Conservation (phyloP, 768 basidiomycete genomes). For the Dentipellis fragilis region DNA sequence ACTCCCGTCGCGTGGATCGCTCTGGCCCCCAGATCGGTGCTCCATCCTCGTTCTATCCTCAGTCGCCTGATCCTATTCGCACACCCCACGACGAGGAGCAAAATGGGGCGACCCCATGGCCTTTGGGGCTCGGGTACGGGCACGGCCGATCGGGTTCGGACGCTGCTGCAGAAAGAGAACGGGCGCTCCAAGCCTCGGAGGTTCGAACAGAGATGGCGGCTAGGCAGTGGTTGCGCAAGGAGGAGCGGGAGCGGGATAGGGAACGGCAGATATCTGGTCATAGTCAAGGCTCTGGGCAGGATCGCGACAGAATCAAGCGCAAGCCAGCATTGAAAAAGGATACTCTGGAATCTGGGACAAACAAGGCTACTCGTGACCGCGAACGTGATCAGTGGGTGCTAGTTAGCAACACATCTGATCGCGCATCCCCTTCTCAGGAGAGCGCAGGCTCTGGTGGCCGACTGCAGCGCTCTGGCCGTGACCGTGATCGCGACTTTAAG, state of each 20-base stretch:
- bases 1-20: constrained; percentile 1
- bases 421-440: constrained; percentile 1
- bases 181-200: constrained; percentile 29
- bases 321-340: background rate
- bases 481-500: constrained; percentile 6
- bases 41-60: constrained; percentile 4
- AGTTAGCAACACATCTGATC: background rate
- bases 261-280: constrained; percentile 2
- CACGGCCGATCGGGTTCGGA: constrained; percentile 43
- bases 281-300: background rate
- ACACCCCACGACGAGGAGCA: constrained; percentile 8
- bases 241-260: constrained; percentile 22
- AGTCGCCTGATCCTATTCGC: constrained; percentile 16
- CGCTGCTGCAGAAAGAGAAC: constrained; percentile 39
- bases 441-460: background rate
- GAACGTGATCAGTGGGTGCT: background rate
- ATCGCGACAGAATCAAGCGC: background rate
- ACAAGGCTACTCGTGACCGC: background rate
- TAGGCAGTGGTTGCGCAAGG: constrained; percentile 22
- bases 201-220: constrained; percentile 22
- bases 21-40: constrained; percentile 5
- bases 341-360: background rate
- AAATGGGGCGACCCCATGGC: constrained; percentile 16
- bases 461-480: constrained; percentile 2
- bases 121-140: constrained; percentile 4